Base-by-base conservation (phyloP, 169 alveolate species). In the Plasmodium vivax region DNA sequence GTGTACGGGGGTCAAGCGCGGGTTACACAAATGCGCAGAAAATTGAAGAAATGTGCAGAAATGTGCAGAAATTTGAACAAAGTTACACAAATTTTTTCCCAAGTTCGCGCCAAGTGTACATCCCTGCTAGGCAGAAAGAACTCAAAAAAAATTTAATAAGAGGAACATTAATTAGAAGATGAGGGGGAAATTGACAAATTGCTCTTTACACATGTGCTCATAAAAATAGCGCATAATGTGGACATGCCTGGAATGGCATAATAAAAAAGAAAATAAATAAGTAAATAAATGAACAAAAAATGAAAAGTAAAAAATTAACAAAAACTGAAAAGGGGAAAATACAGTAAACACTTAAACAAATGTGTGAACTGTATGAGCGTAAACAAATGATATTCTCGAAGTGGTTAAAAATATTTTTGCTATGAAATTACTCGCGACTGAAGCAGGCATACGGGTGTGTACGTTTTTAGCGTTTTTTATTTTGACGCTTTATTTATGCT, bases 201-300 rank as follows among this genome's bases (percentile, higher is more conserved):
- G 34, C 32, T 19, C 58, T 54, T 77, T 27, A 47, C 71, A 68
- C 41, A 43, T 72, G 81, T 84, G 83, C 62, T 58, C 77, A 68
- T 68, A 54, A 58, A 75, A 87, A 75, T 16, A 87, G 81, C 41
- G 81, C 56, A 14, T 34, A 87, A 54, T 87, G 62, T 87, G 79
- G 88, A 87, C 51, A 87, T 79, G 43, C 85, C 81, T 38, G 34
- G 74, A 77, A 87, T 14, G 68, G 77, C 12, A 54, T 51, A 87
- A 45, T 34, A 54, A 71, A 77, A 77, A 75, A 87, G 32, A 56
- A 32, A 47, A 23, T 23, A 23, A 23, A 0, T 23, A 84, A 68
- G 23, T 19, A 68, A 68, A 68, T 23, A 23, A 23, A 23, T 23
- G 32, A 71, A 71, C 23, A 41, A 19, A 34, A 47, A 7, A 27